phyloP scores from a whole-genome alignment of 176 grass and related monocot genomes.

The Oryza meridionalis region DNA sequence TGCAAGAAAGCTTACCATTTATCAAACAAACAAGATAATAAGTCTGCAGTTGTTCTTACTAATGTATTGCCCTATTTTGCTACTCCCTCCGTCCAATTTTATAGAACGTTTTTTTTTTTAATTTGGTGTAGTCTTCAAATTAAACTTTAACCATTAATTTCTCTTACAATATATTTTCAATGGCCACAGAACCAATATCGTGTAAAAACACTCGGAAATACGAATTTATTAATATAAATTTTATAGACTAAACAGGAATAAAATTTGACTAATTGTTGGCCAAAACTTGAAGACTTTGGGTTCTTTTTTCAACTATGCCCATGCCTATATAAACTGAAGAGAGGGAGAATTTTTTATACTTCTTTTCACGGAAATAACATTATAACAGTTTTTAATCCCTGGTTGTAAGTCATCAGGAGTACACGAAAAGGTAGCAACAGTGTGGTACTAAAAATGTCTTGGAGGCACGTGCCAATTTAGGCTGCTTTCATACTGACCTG shows the following conservation, averaged over 20 bases:
- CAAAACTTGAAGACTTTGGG: neutral
- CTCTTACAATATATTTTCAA: neutral
- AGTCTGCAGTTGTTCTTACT: neutral
- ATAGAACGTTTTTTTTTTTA: neutral
- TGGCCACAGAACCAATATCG: neutral
- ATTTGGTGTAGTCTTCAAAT: neutral
- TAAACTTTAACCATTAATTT: neutral
- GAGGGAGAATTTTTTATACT: neutral
- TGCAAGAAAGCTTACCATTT: conserved; percentile 3
- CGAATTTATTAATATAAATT: neutral
- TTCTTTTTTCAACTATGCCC: neutral
- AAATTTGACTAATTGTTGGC: neutral
- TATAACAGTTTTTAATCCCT: neutral
- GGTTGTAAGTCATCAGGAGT: neutral
- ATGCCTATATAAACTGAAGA: neutral
- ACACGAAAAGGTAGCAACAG: neutral
- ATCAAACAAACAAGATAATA: neutral
- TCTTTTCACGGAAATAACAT: neutral
- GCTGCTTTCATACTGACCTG: neutral
- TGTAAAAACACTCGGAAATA: neutral
- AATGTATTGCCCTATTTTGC: neutral
- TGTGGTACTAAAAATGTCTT: neutral
- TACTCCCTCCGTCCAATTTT: neutral
- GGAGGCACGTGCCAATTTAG: neutral
- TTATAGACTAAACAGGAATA: neutral